These are phyloP conservation scores for Cryptococcus sp. DNA, from an alignment of 1,284 basidiomycete species.

Conservation along the genomic window DNA sequence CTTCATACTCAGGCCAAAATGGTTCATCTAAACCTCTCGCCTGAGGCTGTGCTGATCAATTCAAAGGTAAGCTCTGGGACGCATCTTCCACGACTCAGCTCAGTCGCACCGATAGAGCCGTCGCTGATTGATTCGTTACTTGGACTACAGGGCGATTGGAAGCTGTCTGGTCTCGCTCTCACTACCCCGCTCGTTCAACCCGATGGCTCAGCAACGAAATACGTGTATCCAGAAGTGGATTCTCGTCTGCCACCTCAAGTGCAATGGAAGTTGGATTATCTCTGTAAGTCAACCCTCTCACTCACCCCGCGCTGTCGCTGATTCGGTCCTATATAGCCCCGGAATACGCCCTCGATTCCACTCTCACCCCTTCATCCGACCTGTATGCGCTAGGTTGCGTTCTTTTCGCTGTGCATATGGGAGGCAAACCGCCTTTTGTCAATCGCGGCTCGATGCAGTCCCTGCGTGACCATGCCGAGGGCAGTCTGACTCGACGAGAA, in stretches of 20 bases:
- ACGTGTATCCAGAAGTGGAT: slow-evolving; percentile 88
- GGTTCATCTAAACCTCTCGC: slow-evolving; percentile 87
- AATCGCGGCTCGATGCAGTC: slow-evolving; percentile 81
- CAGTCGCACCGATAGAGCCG: neutral
- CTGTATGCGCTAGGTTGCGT: slow-evolving; percentile 93
- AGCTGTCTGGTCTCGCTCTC: slow-evolving; percentile 85
- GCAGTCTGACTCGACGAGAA: slow-evolving; percentile 48
- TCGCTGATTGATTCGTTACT: neutral
- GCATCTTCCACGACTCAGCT: neutral
- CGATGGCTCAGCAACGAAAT: slow-evolving; percentile 73
- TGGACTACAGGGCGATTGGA: slow-evolving; percentile 86
- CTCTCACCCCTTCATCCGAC: slow-evolving; percentile 81
- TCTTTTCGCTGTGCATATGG: slow-evolving; percentile 85
- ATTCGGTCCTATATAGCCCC: slow-evolving; percentile 65
- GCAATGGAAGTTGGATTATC: slow-evolving; percentile 92
- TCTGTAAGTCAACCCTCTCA: slow-evolving; percentile 61
- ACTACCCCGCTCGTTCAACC: slow-evolving; percentile 74
- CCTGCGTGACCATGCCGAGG: slow-evolving; percentile 75
- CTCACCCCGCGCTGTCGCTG: neutral
- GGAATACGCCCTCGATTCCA: slow-evolving; percentile 90
- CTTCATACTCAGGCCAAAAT: slow-evolving; percentile 86
- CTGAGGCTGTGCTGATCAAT: slow-evolving; percentile 82
- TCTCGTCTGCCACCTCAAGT: slow-evolving; percentile 75
- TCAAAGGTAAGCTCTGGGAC: slow-evolving; percentile 65
- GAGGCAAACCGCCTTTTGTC: slow-evolving; percentile 82